Evolutionary conservation across 1,284 basidiomycete species (phyloP), one percentile per base, ranked within the genome.

Genomic region (Tremellales sp.): DNA sequence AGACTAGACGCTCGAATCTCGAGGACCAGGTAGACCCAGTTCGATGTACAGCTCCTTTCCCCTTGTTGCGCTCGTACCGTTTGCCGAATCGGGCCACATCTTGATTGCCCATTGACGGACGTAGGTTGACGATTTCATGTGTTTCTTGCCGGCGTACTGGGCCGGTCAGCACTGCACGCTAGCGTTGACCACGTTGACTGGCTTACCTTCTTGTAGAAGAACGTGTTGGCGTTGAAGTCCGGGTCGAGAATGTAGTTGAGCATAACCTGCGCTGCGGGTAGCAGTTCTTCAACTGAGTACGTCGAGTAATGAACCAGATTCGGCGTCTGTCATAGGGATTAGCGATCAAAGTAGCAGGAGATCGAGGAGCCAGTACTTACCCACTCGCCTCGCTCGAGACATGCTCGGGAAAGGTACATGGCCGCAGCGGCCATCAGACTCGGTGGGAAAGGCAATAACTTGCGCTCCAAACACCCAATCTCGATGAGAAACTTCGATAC

Each of bases 401-500:
- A 84, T 44, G 92, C 70, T 26, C 93, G 79, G 0, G 89, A 89
- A n/a, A 97, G 78, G 90, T 91, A 97, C 62, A 92, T 84, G 0
- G 87, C 80, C 3, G 91, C 86, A 4, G 91, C 93, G 8, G 93
- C 91, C 61, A 96, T 77, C 55, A 91, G 72, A 24, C 89, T 92
- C 0, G 94, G 90, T 19, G 87, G 83, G 21, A 83, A 84, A 12
- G 82, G 79, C 53, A 98, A 79, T 54, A 98, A 76, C 4, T 85
- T 78, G 81, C 91, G 87, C 61, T 98, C 92, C 11, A 98, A 79
- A 50, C 86, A 84, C 12, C 83, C 83, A 49, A 97, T 89, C 78
- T 98, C 94, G 62, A 96, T 79, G 42, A 96, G 79, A 73, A 89
- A 97, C 74, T 97, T 98, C 45, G 85, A 92, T 10, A 97, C 80